These are phyloP conservation scores for Cercospora nicotianae DNA, from an alignment of 2,329 filamentous ascomycete genomes.

Conservation along the genomic window DNA sequence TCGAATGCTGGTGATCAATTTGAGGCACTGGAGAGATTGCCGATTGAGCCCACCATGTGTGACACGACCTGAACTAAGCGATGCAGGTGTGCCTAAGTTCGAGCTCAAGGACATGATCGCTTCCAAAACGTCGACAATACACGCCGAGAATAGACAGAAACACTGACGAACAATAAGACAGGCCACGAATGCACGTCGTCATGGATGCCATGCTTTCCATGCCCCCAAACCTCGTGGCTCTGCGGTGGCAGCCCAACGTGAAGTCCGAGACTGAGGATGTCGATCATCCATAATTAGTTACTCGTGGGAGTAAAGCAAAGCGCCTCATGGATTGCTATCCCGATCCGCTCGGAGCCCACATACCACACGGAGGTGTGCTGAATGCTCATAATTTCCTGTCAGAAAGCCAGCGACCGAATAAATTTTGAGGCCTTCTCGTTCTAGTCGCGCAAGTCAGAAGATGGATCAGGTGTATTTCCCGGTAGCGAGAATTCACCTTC, in stretches of 20 bases:
- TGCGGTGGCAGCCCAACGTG: background rate
- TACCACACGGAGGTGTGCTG: background rate
- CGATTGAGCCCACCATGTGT: background rate
- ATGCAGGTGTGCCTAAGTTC: background rate
- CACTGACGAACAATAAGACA: background rate
- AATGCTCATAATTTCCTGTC: background rate
- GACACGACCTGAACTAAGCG: background rate
- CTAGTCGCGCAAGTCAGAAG: background rate
- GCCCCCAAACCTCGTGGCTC: background rate
- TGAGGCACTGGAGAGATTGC: background rate
- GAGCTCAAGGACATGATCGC: background rate
- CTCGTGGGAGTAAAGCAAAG: background rate
- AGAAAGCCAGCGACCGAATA: background rate
- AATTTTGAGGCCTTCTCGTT: background rate
- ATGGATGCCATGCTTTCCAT: background rate
- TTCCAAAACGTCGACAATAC: background rate
- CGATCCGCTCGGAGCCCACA: background rate
- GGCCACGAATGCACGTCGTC: background rate
- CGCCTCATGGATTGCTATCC: background rate
- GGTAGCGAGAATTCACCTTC: background rate
- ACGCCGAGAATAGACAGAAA: background rate
- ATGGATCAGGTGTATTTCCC: background rate
- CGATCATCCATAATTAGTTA: background rate
- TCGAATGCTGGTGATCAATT: background rate
- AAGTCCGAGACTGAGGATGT: background rate